Conservation (phyloP, 73 alveolate species). For the Blepharisma stoltei region DNA sequence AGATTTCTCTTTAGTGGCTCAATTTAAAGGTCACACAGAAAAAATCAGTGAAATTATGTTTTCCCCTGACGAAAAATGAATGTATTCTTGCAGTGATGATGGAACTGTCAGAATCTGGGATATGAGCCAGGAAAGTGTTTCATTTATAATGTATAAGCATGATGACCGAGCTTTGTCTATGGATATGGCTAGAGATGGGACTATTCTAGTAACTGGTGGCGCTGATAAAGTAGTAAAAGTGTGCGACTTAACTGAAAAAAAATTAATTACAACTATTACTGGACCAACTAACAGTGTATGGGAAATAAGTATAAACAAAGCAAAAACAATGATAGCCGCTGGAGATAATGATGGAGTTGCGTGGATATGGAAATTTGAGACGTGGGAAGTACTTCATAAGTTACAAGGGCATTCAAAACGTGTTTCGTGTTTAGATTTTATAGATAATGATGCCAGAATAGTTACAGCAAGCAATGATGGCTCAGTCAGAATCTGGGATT, state of each 20-base stretch:
- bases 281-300: background rate
- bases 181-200: background rate
- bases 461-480: background rate
- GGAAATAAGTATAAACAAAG: background rate
- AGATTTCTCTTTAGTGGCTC: background rate
- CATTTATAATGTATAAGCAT: background rate
- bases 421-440: background rate
- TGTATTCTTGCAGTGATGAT: conserved; percentile 21
- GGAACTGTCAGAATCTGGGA: conserved; percentile 20
- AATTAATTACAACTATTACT: background rate
- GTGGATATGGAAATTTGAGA: background rate
- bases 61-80: background rate
- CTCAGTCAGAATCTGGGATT: conserved; percentile 8
- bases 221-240: background rate
- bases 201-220: background rate
- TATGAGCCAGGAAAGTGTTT: background rate
- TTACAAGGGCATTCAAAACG: background rate
- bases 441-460: background rate
- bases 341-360: background rate
- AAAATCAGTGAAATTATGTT: background rate
- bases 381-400: background rate
- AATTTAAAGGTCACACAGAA: background rate
- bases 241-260: background rate
- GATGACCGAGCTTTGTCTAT: background rate
- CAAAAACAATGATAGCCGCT: background rate